These are phyloP conservation scores for Magnolia kwangsiensis DNA, from an alignment of 164 flowering plant species.

Conservation along the genomic window DNA sequence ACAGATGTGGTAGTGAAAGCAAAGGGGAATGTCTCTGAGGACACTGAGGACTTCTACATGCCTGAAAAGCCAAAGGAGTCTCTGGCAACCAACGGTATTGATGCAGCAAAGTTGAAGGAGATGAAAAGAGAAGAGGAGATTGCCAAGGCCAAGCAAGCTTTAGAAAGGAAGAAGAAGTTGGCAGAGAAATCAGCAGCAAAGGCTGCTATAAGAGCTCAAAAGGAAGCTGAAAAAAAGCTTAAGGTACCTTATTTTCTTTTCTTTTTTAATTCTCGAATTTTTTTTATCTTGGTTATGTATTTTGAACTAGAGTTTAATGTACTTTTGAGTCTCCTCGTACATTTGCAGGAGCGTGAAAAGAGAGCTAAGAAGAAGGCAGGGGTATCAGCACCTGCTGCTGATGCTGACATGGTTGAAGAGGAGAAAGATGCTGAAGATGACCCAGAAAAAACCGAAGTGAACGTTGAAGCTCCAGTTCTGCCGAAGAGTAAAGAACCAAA, in stretches of 20 bases:
- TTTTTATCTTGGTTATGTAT: not conserved
- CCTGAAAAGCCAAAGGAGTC: constrained; percentile 36
- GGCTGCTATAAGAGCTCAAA: constrained; percentile 80
- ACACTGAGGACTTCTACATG: constrained; percentile 22
- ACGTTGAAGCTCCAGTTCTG: constrained; percentile 31
- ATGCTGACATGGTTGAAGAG: constrained; percentile 35
- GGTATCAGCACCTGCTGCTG: constrained; percentile 20
- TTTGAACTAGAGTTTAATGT: not conserved
- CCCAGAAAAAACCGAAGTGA: constrained; percentile 34
- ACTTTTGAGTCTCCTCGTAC: not conserved
- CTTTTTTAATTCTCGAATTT: not conserved
- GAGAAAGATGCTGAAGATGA: constrained; percentile 31
- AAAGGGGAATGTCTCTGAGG: constrained; percentile 32
- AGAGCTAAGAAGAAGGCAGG: constrained; percentile 70
- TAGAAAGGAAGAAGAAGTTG: constrained; percentile 47
- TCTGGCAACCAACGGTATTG: constrained; percentile 28
- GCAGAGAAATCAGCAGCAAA: constrained; percentile 48
- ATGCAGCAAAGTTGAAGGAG: constrained; percentile 66
- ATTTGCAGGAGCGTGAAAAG: constrained; percentile 75
- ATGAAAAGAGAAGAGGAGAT: constrained; percentile 79
- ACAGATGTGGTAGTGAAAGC: constrained; percentile 16
- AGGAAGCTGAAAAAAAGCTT: constrained; percentile 88
- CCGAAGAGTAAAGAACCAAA: constrained; percentile 43
- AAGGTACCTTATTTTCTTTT: constrained; percentile 39
- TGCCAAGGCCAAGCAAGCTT: constrained; percentile 70